Evolutionary conservation across 345 rosid species (phyloP).

Genomic region (Raphanus sativus): DNA sequence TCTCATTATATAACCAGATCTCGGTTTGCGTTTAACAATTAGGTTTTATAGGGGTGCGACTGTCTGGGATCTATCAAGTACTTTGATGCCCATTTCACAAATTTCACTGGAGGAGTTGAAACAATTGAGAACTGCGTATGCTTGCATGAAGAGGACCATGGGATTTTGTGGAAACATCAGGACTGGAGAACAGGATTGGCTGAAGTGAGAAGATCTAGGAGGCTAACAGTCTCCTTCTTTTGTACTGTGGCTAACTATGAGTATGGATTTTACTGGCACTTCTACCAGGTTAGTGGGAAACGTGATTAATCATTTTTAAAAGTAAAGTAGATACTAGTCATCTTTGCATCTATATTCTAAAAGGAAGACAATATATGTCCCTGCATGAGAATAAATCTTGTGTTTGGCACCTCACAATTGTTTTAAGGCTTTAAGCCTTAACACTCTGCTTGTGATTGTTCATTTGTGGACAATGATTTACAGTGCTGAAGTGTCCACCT

Average conservation of each 20-base stretch:
- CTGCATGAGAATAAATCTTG: neutral
- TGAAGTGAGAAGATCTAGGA: slow-evolving; percentile 88
- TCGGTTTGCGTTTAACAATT: slow-evolving; percentile 9
- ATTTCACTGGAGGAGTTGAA: slow-evolving; percentile 90
- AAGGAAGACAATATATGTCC: neutral
- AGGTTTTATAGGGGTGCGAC: slow-evolving; percentile 68
- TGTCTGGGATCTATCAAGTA: slow-evolving; percentile 86
- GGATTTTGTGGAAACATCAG: slow-evolving; percentile 93
- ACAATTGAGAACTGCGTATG: slow-evolving; percentile 89
- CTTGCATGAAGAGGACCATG: slow-evolving; percentile 93
- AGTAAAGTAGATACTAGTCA: neutral
- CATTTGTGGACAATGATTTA: slow-evolving; percentile 3
- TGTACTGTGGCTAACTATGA: slow-evolving; percentile 92
- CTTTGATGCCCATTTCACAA: slow-evolving; percentile 86
- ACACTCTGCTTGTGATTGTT: slow-evolving; percentile 10
- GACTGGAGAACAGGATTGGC: slow-evolving; percentile 98
- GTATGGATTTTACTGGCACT: slow-evolving; percentile 93
- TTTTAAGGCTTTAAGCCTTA: neutral
- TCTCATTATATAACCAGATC: slow-evolving; percentile 13
- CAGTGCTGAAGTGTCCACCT: slow-evolving; percentile 7
- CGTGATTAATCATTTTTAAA: neutral
- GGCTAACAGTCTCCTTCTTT: slow-evolving; percentile 74
- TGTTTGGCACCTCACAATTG: neutral
- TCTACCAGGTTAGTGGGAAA: slow-evolving; percentile 70
- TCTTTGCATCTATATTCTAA: neutral